Evolutionary conservation across 768 basidiomycete species (phyloP), one percentile per base, ranked within the genome.

Genomic region (Leccinum olivaceopallidum): DNA sequence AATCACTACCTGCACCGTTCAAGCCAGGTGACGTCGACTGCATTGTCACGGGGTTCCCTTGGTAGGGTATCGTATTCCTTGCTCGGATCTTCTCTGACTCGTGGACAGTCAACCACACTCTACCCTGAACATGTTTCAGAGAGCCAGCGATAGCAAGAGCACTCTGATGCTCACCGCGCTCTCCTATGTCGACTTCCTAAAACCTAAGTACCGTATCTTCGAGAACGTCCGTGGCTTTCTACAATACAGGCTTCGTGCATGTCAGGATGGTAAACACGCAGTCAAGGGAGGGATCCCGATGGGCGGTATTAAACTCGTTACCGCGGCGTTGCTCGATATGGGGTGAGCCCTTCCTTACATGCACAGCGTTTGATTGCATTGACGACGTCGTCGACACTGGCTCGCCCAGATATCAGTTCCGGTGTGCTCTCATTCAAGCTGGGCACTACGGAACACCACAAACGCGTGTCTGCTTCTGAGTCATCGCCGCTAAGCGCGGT

Each of bases 21-120:
- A 73, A 73, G 47, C 80, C 80, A 7, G 82, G 78, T 6, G 79
- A 84, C 4, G 81, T 89, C 56, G 82, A 91, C 55, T 79, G 85
- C 30, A 77, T 93, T 14, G 73, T 83, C 13, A 81, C 85, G 18
- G 92, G 92, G 0, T 89, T 93, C 63, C 92, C 92, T 37, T 94
- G 92, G 90, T 87, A 58, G 24, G 62, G 32, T 1, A 30, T 53
- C 24, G 24, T 16, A 7, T 7, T 49, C 39, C 26, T 51, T 51
- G 26, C 18, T 51, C 22, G 28, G 28, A 51, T 54, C 12, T 60
- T 44, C 47, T n/a, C 30, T 63, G 54, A 68, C 42, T 24, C 34
- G 36, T n/a, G n/a, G 14, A 47, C 58, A 92, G 90, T 68, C 90
- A 92, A 71, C 81, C 86, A 3, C 90, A 92, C 67, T 92, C 90